These are phyloP conservation scores for Blastocystis sp. DNA, from an alignment of 352 stramenopile species.

Conservation along the genomic window DNA sequence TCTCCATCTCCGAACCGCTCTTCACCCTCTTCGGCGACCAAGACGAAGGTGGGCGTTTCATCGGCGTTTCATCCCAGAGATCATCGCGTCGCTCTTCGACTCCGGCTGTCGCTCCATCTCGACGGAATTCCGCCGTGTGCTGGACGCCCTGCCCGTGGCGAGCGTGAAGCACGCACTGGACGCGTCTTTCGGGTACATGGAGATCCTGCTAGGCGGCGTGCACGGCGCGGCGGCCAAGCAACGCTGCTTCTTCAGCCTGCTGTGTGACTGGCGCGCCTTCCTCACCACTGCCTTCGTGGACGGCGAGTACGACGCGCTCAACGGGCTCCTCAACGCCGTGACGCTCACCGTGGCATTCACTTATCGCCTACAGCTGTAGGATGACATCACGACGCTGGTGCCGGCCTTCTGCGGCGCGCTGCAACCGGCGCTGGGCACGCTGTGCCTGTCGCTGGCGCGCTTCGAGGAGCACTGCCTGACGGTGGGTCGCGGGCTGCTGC, in stretches of 20 bases:
- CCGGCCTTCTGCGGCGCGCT: not conserved
- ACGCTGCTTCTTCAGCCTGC: not conserved
- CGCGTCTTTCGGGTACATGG: conserved; percentile 13
- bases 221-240: not conserved
- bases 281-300: not conserved
- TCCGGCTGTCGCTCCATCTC: not conserved
- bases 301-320: not conserved
- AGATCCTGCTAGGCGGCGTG: conserved; percentile 3
- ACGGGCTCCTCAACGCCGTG: not conserved
- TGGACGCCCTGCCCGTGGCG: not conserved
- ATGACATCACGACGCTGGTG: not conserved
- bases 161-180: not conserved
- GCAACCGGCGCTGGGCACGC: not conserved
- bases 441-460: not conserved
- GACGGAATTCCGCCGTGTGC: not conserved
- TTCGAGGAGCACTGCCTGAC: not conserved
- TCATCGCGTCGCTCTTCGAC: not conserved
- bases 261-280: not conserved
- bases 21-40: conserved; percentile 22
- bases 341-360: not conserved
- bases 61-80: not conserved
- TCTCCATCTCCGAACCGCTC: conserved; percentile 5
- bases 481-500: not conserved
- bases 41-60: not conserved
- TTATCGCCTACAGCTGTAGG: not conserved